Percentiles rank a stretch among this genome's conserved stretches.
Evolutionary conservation across 1,139 yeast species (phyloP).

Genomic region (Debaryomyces sp.): DNA sequence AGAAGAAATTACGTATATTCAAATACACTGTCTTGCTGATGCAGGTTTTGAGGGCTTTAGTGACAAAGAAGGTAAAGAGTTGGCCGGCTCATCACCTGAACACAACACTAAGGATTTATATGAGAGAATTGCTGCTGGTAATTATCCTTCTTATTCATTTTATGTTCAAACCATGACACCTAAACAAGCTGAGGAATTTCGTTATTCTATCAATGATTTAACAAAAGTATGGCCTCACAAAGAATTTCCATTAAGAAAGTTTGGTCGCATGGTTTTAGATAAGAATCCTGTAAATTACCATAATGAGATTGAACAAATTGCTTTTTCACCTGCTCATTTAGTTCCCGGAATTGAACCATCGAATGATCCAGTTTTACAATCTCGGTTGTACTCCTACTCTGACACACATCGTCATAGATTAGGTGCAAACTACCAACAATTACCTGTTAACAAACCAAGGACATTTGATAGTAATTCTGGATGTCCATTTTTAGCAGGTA

Average conservation of each 20-base stretch:
- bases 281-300: slow-evolving; percentile 60
- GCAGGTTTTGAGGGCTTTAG: slow-evolving; percentile 62
- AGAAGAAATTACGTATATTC: slow-evolving; percentile 68
- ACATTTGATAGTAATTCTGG: slow-evolving; percentile 25
- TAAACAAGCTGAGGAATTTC: slow-evolving; percentile 62
- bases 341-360: slow-evolving; percentile 63
- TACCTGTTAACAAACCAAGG: slow-evolving; percentile 29
- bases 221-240: slow-evolving; percentile 67
- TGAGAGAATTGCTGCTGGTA: slow-evolving; percentile 58
- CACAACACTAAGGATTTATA: slow-evolving; percentile 60
- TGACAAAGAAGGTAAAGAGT: slow-evolving; percentile 57
- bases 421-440: slow-evolving; percentile 32
- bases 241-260: slow-evolving; percentile 59
- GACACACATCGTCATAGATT: slow-evolving; percentile 65
- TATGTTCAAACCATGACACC: slow-evolving; percentile 76
- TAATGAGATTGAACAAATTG: slow-evolving; percentile 63
- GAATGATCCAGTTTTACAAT: slow-evolving; percentile 62
- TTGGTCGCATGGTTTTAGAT: slow-evolving; percentile 57
- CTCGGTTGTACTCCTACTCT: slow-evolving; percentile 59
- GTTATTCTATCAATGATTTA: slow-evolving; percentile 65
- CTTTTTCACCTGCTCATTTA: slow-evolving; percentile 60
- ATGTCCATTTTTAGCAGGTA: slow-evolving; percentile 38
- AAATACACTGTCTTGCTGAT: slow-evolving; percentile 63
- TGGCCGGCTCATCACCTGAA: slow-evolving; percentile 67
- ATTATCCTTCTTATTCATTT: slow-evolving; percentile 65